Evolutionary conservation across 2,329 filamentous ascomycete species (phyloP).

Genomic region (Aureobasidium sp.): DNA sequence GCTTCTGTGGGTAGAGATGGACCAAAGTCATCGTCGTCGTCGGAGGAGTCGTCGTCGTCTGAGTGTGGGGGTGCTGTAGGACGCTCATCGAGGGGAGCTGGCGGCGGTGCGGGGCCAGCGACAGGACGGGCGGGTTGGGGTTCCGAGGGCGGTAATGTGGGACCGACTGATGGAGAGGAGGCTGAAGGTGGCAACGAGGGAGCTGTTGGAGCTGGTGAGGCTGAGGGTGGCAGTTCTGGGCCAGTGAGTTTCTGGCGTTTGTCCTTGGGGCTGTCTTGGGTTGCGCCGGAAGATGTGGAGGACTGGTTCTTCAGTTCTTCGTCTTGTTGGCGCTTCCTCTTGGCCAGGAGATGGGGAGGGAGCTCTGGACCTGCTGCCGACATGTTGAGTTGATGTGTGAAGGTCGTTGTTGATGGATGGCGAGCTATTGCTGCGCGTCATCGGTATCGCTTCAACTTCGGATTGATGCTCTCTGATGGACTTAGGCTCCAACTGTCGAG

Average conservation of each 20-base stretch:
- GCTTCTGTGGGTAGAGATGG: constrained; percentile 32
- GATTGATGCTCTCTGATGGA: neutral
- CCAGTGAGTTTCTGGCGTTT: constrained; percentile 47
- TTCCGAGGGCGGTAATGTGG: neutral
- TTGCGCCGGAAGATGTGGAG: constrained; percentile 31
- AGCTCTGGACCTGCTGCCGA: constrained; percentile 61
- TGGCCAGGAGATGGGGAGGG: constrained; percentile 53
- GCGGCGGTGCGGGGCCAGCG: constrained; percentile 48
- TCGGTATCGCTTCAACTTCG: neutral
- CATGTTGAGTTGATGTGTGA: constrained; percentile 38
- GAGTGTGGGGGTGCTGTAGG: constrained; percentile 31
- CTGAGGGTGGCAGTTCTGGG: constrained; percentile 40
- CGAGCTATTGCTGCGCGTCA: neutral
- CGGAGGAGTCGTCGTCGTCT: constrained; percentile 20
- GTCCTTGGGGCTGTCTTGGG: constrained; percentile 33
- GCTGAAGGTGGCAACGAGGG: neutral
- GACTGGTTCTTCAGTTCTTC: constrained; percentile 29
- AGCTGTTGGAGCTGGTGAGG: neutral
- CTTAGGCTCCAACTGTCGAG: neutral
- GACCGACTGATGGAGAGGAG: constrained; percentile 28
- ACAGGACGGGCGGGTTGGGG: constrained; percentile 21
- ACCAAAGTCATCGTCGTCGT: constrained; percentile 37
- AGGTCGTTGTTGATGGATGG: neutral
- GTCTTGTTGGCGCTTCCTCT: constrained; percentile 42
- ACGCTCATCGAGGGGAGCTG: constrained; percentile 38